phyloP scores from a whole-genome alignment of 2,329 filamentous ascomycete genomes.

The Torrubiellomyces zombiae region DNA sequence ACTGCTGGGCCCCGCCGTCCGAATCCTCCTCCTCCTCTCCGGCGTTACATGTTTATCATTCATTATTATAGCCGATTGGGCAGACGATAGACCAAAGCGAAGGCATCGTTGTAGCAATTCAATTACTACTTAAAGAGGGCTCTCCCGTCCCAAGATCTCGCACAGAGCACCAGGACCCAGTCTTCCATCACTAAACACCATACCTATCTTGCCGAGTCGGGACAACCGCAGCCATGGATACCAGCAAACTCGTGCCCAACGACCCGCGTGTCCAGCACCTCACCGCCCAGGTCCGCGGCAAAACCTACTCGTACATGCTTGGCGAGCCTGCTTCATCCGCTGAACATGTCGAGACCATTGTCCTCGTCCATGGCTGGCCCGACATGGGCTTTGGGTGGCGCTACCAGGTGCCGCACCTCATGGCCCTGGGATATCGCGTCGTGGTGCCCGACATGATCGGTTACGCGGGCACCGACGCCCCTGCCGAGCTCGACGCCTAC shows the following conservation, averaged over 20 bases:
- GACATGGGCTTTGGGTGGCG: conserved; percentile 78
- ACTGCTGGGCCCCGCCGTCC: too few relatives aligned
- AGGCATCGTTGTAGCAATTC: too few relatives aligned
- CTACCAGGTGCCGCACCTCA: conserved; percentile 65
- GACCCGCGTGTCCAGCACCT: conserved; percentile 52
- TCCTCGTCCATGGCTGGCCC: conserved; percentile 61
- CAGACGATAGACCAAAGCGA: too few relatives aligned
- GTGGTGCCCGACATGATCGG: conserved; percentile 77
- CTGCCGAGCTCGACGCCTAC: conserved; percentile 45
- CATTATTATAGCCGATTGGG: too few relatives aligned
- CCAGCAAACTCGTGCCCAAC: conserved; percentile 46
- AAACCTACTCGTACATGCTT: conserved; percentile 51
- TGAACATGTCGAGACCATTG: conserved; percentile 29
- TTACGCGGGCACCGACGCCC: conserved; percentile 62
- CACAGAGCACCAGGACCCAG: too few relatives aligned
- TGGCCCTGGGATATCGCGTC: conserved; percentile 57
- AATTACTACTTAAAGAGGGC: too few relatives aligned
- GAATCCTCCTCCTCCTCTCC: too few relatives aligned
- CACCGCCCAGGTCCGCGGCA: conserved; percentile 46
- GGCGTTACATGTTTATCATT: too few relatives aligned
- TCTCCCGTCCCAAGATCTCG: too few relatives aligned
- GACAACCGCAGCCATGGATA: conserved; percentile 25
- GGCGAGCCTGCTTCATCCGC: conserved; percentile 35
- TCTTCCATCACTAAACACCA: too few relatives aligned
- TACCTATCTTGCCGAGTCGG: too few relatives aligned